phyloP scores from a whole-genome alignment of 805 yeast genomes.

The Candida schatavii region DNA sequence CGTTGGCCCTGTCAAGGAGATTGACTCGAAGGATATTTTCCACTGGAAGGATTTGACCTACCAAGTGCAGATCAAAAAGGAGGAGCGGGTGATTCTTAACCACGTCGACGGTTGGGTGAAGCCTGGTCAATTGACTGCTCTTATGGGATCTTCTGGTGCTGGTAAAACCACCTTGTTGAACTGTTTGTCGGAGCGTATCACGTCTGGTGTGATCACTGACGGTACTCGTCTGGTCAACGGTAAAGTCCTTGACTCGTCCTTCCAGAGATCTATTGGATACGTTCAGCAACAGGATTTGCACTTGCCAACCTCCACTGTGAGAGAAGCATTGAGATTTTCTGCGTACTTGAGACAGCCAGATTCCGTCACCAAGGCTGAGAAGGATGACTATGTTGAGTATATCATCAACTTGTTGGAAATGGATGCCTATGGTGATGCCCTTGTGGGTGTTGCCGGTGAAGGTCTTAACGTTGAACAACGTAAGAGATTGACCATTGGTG shows the following conservation, averaged over 20 bases:
- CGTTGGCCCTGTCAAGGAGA: neutral
- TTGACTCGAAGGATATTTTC: constrained; percentile 20
- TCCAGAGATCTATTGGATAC: constrained; percentile 76
- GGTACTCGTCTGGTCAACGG: constrained; percentile 66
- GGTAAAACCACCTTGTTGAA: constrained; percentile 79
- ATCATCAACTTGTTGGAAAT: constrained; percentile 66
- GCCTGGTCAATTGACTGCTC: constrained; percentile 78
- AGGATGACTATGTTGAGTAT: constrained; percentile 65
- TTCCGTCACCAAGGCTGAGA: constrained; percentile 54
- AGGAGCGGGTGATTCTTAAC: constrained; percentile 38
- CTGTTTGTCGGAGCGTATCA: constrained; percentile 68
- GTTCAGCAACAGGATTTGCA: constrained; percentile 82
- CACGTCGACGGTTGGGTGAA: constrained; percentile 62
- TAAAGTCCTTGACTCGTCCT: constrained; percentile 56
- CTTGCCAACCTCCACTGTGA: constrained; percentile 63
- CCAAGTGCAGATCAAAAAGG: constrained; percentile 35
- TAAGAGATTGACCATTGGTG: constrained; percentile 41
- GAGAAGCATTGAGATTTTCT: constrained; percentile 70
- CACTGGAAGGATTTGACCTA: constrained; percentile 40
- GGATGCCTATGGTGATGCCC: constrained; percentile 71
- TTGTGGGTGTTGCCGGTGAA: constrained; percentile 73
- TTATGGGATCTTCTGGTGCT: constrained; percentile 88
- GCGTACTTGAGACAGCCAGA: constrained; percentile 71
- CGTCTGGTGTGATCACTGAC: constrained; percentile 69
- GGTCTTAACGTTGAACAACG: constrained; percentile 46